These are phyloP conservation scores for Avicennia marina DNA, from an alignment of 257 asterid species.

Conservation along the genomic window DNA sequence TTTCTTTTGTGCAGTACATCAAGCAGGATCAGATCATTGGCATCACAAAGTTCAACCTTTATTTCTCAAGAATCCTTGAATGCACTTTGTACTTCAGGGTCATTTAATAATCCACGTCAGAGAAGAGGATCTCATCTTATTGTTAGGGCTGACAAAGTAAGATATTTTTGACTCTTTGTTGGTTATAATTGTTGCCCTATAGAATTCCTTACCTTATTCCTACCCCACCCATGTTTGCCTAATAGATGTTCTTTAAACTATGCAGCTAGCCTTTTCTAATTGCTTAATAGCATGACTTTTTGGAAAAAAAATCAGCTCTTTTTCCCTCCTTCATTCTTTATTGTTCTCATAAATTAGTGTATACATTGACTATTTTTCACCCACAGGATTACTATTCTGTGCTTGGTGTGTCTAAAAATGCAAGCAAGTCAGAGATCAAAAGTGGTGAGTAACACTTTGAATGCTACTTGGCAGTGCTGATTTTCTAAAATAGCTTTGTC, in stretches of 20 bases:
- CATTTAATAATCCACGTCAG: slow-evolving; percentile 33
- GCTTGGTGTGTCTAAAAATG: slow-evolving; percentile 81
- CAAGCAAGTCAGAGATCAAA: slow-evolving; percentile 93
- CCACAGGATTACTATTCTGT: slow-evolving; percentile 83
- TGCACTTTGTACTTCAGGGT: slow-evolving; percentile 47
- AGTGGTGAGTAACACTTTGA: slow-evolving; percentile 53
- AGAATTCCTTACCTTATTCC: too few species aligned
- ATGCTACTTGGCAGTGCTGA: background rate
- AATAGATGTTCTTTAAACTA: too few species aligned
- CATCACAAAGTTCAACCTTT: slow-evolving; percentile 61
- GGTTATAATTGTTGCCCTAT: too few species aligned
- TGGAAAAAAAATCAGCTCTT: background rate
- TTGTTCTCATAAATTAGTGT: slow-evolving; percentile 5
- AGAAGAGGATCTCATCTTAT: slow-evolving; percentile 57
- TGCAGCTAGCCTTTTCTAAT: background rate
- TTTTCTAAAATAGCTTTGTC: too few species aligned
- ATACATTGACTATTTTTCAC: slow-evolving; percentile 4
- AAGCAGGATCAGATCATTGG: slow-evolving; percentile 49
- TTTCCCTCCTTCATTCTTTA: slow-evolving; percentile 3
- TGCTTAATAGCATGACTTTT: slow-evolving; percentile 4
- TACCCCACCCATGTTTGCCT: too few species aligned
- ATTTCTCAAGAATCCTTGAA: slow-evolving; percentile 51
- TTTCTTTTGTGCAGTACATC: slow-evolving; percentile 46
- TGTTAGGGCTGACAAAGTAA: slow-evolving; percentile 81
- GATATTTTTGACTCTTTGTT: background rate